Evolutionary conservation across 2,329 filamentous ascomycete genomes (phyloP).

Genomic region (Arthroderma sp.): DNA sequence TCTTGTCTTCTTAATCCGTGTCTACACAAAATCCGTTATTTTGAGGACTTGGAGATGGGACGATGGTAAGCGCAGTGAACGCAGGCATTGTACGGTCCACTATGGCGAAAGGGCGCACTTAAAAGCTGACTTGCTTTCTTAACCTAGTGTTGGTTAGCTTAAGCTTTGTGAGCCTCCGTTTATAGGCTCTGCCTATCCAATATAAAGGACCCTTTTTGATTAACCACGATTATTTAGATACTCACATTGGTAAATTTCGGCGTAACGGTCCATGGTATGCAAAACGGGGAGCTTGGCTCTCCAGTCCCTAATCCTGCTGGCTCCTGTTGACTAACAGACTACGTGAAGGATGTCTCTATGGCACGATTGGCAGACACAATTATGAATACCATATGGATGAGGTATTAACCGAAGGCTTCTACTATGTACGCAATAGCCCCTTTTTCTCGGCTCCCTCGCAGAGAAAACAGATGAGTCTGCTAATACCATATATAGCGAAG

Average conservation of each 20-base stretch:
- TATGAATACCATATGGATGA: background rate
- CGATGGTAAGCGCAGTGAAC: background rate
- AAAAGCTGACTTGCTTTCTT: background rate
- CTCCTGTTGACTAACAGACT: background rate
- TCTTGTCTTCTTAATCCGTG: background rate
- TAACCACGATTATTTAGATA: slow-evolving; percentile 1
- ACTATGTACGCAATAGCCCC: background rate
- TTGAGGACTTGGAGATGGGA: slow-evolving; percentile 1
- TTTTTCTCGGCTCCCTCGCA: too few relatives aligned
- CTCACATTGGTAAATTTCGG: background rate
- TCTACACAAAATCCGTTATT: background rate
- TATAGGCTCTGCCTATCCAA: background rate
- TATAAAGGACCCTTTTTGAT: background rate
- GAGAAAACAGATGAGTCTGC: background rate
- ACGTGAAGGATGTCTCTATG: background rate
- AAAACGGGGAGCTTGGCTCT: too few relatives aligned
- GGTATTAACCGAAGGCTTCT: background rate
- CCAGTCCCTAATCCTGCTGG: background rate
- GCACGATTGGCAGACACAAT: background rate
- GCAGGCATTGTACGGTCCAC: too few relatives aligned
- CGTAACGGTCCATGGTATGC: background rate
- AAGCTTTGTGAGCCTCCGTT: slow-evolving; percentile 1
- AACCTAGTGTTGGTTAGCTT: background rate
- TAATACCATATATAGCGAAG: background rate
- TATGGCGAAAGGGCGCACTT: too few relatives aligned